Percentiles rank a stretch among this genome's conserved stretches.
Evolutionary conservation across 306 rosid genomes (phyloP).

Genomic region (Dryas octopetala): DNA sequence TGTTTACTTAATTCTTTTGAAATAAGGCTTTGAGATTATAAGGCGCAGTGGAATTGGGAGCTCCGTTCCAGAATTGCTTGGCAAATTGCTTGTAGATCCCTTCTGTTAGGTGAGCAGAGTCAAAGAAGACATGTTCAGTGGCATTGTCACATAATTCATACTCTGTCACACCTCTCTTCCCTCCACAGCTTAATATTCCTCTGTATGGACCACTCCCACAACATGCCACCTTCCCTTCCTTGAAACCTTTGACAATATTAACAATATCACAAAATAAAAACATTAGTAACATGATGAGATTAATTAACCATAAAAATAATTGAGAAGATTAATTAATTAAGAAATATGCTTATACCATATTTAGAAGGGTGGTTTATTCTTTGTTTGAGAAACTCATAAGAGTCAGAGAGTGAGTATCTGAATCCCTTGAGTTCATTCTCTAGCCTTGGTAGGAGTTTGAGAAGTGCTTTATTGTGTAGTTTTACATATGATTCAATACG

Average conservation of each 20-base stretch:
- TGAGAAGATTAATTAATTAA: no score
- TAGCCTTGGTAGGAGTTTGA: no score
- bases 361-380: constrained; percentile 24
- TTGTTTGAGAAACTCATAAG: no score
- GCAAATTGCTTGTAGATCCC: constrained; percentile 26
- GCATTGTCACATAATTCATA: constrained; percentile 38
- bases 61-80: constrained; percentile 37
- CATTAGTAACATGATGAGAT: background rate
- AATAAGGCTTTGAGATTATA: constrained; percentile 36
- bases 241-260: constrained; percentile 19
- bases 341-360: constrained; percentile 9
- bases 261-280: background rate
- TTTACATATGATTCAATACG: no score
- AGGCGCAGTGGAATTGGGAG: constrained; percentile 15
- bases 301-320: no score
- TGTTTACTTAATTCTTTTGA: background rate
- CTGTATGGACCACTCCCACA: constrained; percentile 32
- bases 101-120: constrained; percentile 42
- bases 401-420: no score
- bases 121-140: constrained; percentile 39
- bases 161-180: constrained; percentile 32
- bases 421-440: no score
- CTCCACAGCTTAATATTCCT: constrained; percentile 26
- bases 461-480: no score
- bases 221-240: constrained; percentile 27